Evolutionary conservation across 2,329 filamentous ascomycete genomes (phyloP).

Genomic region (Dothidotthia symphoricarpi): DNA sequence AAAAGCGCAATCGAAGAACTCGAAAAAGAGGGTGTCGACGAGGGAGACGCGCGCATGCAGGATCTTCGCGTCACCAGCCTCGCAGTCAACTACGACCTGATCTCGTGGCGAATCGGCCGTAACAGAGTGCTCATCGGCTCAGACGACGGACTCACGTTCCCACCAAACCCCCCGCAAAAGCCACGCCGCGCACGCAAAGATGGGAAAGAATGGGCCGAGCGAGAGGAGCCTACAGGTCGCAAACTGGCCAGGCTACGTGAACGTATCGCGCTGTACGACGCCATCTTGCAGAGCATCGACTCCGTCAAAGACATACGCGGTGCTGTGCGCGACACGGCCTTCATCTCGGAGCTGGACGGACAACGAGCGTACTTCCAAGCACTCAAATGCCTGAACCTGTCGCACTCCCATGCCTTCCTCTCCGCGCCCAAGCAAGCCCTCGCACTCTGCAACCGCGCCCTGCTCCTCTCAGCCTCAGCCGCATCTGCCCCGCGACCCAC

Average conservation of each 20-base stretch:
- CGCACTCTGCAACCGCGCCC: conserved; percentile 75
- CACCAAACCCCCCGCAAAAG: conserved; percentile 54
- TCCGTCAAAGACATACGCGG: conserved; percentile 87
- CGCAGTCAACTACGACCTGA: conserved; percentile 88
- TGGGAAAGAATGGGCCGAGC: conserved; percentile 47
- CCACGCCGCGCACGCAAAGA: conserved; percentile 52
- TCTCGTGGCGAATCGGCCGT: conserved; percentile 91
- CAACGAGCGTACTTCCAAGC: conserved; percentile 83
- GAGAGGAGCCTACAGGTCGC: conserved; percentile 68
- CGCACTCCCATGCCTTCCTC: conserved; percentile 76
- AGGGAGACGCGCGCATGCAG: conserved; percentile 85
- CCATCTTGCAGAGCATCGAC: conserved; percentile 84
- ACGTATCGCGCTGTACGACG: conserved; percentile 85
- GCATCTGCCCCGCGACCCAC: conserved; percentile 42
- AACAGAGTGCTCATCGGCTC: conserved; percentile 86
- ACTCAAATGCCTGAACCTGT: conserved; percentile 83
- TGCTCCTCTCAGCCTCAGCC: conserved; percentile 59
- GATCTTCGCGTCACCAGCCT: conserved; percentile 88
- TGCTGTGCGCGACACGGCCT: conserved; percentile 76
- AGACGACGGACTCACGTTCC: conserved; percentile 68
- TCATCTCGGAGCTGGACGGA: conserved; percentile 74
- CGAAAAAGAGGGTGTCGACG: conserved; percentile 75
- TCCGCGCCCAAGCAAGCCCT: conserved; percentile 74
- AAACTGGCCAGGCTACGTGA: conserved; percentile 81
- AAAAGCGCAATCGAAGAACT: conserved; percentile 92